phyloP scores from a whole-genome alignment of 129 eudicot genomes.

The Logfia minima region DNA sequence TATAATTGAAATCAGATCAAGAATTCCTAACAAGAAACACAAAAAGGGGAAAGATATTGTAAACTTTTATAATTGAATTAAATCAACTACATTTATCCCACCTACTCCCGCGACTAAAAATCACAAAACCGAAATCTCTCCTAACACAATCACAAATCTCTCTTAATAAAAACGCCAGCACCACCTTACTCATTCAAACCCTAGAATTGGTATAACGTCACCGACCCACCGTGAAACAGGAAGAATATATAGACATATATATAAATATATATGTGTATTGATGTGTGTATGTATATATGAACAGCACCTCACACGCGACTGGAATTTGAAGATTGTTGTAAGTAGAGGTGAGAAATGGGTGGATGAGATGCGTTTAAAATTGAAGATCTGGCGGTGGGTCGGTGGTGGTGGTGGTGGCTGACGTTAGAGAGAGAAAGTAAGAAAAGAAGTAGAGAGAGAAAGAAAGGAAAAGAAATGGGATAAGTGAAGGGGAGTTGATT shows the following conservation, averaged over 20 bases:
- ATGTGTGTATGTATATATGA: background rate
- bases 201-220: constrained; percentile 2
- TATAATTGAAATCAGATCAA: constrained; percentile 17
- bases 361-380: constrained; percentile 19
- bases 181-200: constrained; percentile 48
- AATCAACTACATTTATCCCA: constrained; percentile 63
- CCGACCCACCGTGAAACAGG: constrained; percentile 5
- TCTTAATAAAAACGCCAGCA: constrained; percentile 19
- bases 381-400: constrained; percentile 47
- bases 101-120: constrained; percentile 40
- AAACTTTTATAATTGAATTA: constrained; percentile 1
- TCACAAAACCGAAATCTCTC: constrained; percentile 32
- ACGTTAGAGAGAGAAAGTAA: constrained; percentile 34
- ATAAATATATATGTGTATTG: background rate
- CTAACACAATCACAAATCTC: constrained; percentile 25
- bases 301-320: constrained; percentile 13
- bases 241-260: background rate
- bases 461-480: background rate
- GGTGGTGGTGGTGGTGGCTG: constrained; percentile 39
- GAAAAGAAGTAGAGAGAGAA: constrained; percentile 20
- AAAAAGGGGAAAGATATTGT: background rate
- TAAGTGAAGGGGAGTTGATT: background rate
- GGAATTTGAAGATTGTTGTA: background rate
- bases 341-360: constrained; percentile 11
- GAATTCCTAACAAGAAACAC: constrained; percentile 3